phyloP scores from a whole-genome alignment of 1,284 basidiomycete species.

The Cystobasidium slooffiae region DNA sequence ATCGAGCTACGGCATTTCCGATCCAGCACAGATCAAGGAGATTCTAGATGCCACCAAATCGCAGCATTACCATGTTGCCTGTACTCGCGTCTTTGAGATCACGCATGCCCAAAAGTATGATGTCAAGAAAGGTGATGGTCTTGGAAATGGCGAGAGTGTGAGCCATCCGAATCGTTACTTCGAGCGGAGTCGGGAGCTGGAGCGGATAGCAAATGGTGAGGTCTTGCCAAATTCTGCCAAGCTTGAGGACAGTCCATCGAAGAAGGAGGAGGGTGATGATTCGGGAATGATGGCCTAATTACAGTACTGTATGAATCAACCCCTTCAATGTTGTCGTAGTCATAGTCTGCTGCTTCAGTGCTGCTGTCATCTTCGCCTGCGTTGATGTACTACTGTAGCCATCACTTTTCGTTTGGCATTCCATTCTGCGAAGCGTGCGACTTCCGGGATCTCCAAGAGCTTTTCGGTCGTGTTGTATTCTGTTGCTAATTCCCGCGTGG shows the following conservation, averaged over 20 bases:
- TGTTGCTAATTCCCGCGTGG: conserved; percentile 32
- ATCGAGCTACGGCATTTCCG: conserved; percentile 70
- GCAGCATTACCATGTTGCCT: conserved; percentile 91
- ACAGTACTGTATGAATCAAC: too few relatives aligned
- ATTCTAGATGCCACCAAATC: conserved; percentile 80
- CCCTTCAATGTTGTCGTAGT: conserved; percentile 12
- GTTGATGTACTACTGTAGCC: conserved; percentile 19
- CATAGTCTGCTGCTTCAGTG: neutral
- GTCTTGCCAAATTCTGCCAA: neutral
- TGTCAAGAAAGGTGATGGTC: conserved; percentile 84
- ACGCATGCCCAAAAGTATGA: conserved; percentile 72
- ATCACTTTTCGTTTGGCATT: conserved; percentile 39
- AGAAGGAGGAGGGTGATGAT: conserved; percentile 29
- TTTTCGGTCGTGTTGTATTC: conserved; percentile 40
- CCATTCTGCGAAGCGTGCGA: conserved; percentile 40
- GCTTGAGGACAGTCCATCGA: neutral
- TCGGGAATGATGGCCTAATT: neutral
- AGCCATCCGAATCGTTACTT: conserved; percentile 88
- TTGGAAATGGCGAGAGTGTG: conserved; percentile 85
- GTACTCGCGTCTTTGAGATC: conserved; percentile 94
- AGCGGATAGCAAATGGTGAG: conserved; percentile 45
- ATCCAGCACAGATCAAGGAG: conserved; percentile 77
- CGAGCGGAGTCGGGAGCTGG: conserved; percentile 61
- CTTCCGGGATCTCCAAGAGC: conserved; percentile 30
- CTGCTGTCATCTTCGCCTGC: conserved; percentile 14